Base-by-base conservation (phyloP, 441 rosid species). In the Erysimum cheiri region DNA sequence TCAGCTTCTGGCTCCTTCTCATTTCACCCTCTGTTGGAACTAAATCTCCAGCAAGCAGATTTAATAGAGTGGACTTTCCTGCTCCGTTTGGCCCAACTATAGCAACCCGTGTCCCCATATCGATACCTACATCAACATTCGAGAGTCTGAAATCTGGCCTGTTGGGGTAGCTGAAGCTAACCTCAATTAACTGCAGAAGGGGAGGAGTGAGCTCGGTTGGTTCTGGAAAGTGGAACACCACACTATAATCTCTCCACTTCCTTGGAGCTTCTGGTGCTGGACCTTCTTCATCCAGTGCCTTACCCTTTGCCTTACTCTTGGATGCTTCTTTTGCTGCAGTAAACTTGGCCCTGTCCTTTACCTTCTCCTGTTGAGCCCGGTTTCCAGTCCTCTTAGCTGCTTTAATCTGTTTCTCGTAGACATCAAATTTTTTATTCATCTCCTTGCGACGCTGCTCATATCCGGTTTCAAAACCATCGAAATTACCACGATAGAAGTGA, bases 61-160 rank as follows among this genome's bases (percentile, higher is more conserved):
- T 93, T 72, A 93, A 77, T n/a, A 93, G 78, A 69, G 98, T 91
- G 52, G 95, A 91, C 72, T 93, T 93, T 60, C 96, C 97, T 48
- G 98, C 97, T 59, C 98, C 98, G 56, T 88, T 91, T 22, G 98
- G 96, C 69, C 98, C 98, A 61, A 89, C 93, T 43, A 91, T 91
- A 22, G 98, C 98, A 8, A 91, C 96, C 9, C 97, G 77, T 58
- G 98, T 91, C 61, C 96, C 97, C 97, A 93, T 91, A 81, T 93
- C 98, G 58, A 93, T 89, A 60, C 98, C 98, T 39, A 88, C 93
- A 78, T 93, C 98, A 50, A 91, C 89, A 66, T 88, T 67, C 1
- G 91, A 73, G 40, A 89, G 93, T 73, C 81, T 84, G 69, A 93
- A 91, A 73, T 93, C 97, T 24, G 78, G 78, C n/a, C 96, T 78